Evolutionary conservation across 495 filamentous ascomycete species (phyloP), one percentile per base, ranked within the genome.

Genomic region (Neurospora sp.): DNA sequence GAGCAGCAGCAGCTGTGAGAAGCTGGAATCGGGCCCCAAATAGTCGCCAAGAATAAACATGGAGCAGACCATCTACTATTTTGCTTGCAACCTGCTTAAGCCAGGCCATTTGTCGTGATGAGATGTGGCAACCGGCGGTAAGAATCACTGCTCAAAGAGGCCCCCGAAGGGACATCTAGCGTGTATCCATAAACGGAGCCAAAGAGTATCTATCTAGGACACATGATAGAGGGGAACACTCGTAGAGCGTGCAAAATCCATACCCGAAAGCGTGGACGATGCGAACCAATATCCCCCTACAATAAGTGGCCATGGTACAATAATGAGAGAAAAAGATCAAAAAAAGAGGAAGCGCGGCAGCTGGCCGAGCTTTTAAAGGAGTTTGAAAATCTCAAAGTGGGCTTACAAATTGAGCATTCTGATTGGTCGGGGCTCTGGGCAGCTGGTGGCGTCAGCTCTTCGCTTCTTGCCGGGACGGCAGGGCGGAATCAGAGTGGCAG

Each of bases 291-390:
- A 74, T 79, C 85, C 85, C 88, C 92, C 94, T 91, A 97, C 94
- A 95, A 97, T 94, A 96, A 86, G 88, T 89, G 91, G 85, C 87
- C 91, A 80, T 86, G 79, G 81, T 86, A 86, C 85, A 86, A 86
- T 86, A 78, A 86, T 83, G 82, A 85, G 74, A 82, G 79, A 82
- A 76, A 80, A 80, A 81, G 80, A 73, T 75, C 74, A 78, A 79
- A 74, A 79, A 73, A 39, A 74, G 71, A 69, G 44, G 53, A 61
- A 73, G 39, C 71, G 70, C 45, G 59, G 75, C 68, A 70, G 70
- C 71, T 69, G 69, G 37, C 14, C 45, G 70, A 41, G 45, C 31
- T 74, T 79, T 76, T 75, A 77, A 77, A 74, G 59, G 71, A 22
- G 27, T 65, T 61, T 16, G 6, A 16, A 8, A 37, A 47, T 41